phyloP scores from a whole-genome alignment of 768 basidiomycete species.

The Serendipita sp. region DNA sequence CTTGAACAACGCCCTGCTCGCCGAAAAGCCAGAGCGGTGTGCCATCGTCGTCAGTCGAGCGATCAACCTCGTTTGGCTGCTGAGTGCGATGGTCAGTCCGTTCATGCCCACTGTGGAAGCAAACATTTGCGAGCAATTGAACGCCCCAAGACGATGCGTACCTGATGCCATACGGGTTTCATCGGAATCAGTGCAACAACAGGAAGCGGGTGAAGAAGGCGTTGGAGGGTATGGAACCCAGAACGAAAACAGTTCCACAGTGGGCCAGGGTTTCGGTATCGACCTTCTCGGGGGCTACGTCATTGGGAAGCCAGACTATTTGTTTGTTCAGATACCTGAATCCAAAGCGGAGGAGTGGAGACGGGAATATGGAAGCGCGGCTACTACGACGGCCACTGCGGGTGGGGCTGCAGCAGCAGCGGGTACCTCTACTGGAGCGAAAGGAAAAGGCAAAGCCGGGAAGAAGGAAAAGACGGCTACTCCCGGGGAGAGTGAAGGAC shows the following conservation, averaged over 20 bases:
- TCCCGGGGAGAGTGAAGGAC: conserved; percentile 9
- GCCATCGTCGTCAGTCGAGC: conserved; percentile 83
- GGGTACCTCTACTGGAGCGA: conserved; percentile 21
- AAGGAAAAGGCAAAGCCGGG: conserved; percentile 13
- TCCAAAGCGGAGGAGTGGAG: conserved; percentile 70
- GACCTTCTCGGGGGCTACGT: conserved; percentile 81
- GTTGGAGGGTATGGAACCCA: too few species aligned
- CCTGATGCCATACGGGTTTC: conserved; percentile 41
- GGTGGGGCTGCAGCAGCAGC: conserved; percentile 23
- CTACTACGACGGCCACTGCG: conserved; percentile 23
- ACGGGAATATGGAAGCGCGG: conserved; percentile 55
- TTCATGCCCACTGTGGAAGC: conserved; percentile 91
- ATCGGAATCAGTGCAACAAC: too few species aligned
- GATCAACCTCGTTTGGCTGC: conserved; percentile 80
- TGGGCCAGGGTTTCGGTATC: conserved; percentile 29
- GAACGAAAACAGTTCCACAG: too few species aligned
- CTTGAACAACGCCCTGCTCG: conserved; percentile 78
- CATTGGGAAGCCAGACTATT: conserved; percentile 71
- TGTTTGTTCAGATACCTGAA: conserved; percentile 92
- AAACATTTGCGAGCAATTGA: conserved; percentile 69
- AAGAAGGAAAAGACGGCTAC: not conserved
- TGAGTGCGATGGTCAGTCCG: conserved; percentile 75
- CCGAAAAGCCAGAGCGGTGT: conserved; percentile 66
- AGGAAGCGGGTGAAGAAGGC: not conserved
- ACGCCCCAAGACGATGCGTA: conserved; percentile 71